Conservation (phyloP, 1,139 yeast species). For the Diutina sp. region DNA sequence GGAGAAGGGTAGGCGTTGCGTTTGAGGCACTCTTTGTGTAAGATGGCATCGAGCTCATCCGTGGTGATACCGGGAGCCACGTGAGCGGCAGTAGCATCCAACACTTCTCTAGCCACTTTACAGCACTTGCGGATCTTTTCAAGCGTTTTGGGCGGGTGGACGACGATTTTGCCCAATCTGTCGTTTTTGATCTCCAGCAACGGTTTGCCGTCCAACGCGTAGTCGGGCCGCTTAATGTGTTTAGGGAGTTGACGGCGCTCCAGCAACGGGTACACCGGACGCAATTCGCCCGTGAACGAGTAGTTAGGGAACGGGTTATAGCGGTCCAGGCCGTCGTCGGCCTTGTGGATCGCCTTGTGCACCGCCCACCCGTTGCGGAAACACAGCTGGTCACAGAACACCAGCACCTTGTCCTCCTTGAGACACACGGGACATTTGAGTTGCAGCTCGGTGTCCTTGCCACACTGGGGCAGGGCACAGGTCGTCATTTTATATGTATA, state of each 20-base stretch:
- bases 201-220: conserved; percentile 75
- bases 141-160: conserved; percentile 52
- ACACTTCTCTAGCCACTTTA: conserved; percentile 69
- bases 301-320: conserved; percentile 83
- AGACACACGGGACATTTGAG: conserved; percentile 90
- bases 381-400: conserved; percentile 78
- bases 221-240: conserved; percentile 67
- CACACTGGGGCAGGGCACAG: conserved; percentile 76
- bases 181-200: conserved; percentile 64
- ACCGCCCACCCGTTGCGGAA: conserved; percentile 62
- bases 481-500: neutral
- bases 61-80: conserved; percentile 85
- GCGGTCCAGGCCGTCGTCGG: conserved; percentile 25
- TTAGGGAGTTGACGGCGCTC: conserved; percentile 63
- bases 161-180: conserved; percentile 52
- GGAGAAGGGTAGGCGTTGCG: conserved; percentile 94
- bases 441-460: conserved; percentile 60
- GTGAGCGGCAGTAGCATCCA: conserved; percentile 78
- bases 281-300: conserved; percentile 58
- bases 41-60: conserved; percentile 78
- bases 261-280: conserved; percentile 74
- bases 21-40: conserved; percentile 79
- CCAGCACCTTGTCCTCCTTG: conserved; percentile 47
- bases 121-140: conserved; percentile 65
- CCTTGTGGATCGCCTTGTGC: conserved; percentile 39